Evolutionary conservation across 768 basidiomycete genomes (phyloP).

Genomic region (Kockovaella imperatae): DNA sequence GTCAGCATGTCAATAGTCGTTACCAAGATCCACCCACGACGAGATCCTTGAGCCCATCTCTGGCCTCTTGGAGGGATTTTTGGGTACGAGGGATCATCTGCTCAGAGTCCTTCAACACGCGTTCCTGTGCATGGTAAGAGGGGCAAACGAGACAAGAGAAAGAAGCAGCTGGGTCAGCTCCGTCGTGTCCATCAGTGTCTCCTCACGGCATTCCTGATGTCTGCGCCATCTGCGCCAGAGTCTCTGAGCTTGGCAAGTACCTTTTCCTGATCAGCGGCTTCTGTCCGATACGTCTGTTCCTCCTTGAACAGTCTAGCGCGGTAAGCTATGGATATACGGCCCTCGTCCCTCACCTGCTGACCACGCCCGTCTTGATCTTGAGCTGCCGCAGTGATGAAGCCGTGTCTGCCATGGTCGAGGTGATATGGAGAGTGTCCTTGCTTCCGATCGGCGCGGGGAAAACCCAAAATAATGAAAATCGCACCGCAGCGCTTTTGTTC

Average conservation of each 20-base stretch:
- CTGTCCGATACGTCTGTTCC: conserved; percentile 22
- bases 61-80: conserved; percentile 24
- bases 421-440: too few species aligned
- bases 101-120: conserved; percentile 31
- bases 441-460: too few species aligned
- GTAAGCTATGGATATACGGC: not conserved
- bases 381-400: conserved; percentile 29
- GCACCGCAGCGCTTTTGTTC: too few species aligned
- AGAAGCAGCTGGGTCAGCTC: not conserved
- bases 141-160: not conserved
- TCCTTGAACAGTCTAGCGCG: conserved; percentile 28
- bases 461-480: too few species aligned
- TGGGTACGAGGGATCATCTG: conserved; percentile 36
- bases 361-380: conserved; percentile 36
- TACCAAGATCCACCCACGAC: conserved; percentile 21
- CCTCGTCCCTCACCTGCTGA: conserved; percentile 25
- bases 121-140: conserved; percentile 15
- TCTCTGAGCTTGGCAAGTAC: conserved; percentile 23
- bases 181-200: not conserved
- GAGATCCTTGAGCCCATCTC: conserved; percentile 26
- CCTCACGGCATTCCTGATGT: conserved; percentile 36
- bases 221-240: conserved; percentile 32
- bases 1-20: not conserved
- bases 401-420: conserved; percentile 24
- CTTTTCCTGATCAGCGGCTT: conserved; percentile 19